Evolutionary conservation across 2,329 filamentous ascomycete genomes (phyloP).

Genomic region (Fusarium anguioides): DNA sequence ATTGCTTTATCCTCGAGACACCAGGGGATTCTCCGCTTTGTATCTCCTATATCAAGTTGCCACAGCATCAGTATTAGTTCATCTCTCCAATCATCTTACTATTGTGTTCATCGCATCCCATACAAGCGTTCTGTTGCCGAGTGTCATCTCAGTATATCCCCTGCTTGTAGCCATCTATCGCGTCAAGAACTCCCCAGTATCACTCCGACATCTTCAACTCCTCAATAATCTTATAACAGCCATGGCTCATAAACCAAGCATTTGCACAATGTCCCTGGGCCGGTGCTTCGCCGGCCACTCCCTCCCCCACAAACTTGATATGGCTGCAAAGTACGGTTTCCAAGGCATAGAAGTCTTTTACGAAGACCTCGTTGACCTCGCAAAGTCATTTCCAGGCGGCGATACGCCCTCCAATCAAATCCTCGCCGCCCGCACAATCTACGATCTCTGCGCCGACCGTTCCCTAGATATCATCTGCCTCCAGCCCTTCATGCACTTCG

Average conservation of each 20-base stretch:
- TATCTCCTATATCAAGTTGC: conserved; percentile 23
- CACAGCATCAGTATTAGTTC: conserved; percentile 20
- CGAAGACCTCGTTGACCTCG: conserved; percentile 76
- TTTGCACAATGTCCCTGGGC: conserved; percentile 82
- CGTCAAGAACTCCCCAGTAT: neutral
- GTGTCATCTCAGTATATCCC: neutral
- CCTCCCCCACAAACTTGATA: conserved; percentile 73
- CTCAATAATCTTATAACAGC: neutral
- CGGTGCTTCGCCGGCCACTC: conserved; percentile 75
- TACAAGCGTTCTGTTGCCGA: neutral
- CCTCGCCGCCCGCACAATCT: conserved; percentile 67
- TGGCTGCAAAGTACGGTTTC: conserved; percentile 73
- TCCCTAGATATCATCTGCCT: conserved; percentile 70
- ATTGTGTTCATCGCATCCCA: neutral
- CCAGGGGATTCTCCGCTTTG: conserved; percentile 13
- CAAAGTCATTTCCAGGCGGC: conserved; percentile 57
- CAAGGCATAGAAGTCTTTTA: conserved; percentile 80
- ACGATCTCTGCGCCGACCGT: conserved; percentile 65
- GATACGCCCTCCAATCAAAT: conserved; percentile 59
- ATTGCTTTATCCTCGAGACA: conserved; percentile 1
- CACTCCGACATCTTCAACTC: rapidly evolving
- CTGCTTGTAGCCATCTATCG: neutral
- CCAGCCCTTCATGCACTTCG: conserved; percentile 83
- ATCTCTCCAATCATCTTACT: neutral
- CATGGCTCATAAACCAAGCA: conserved; percentile 71